Conservation (phyloP, 2,329 filamentous ascomycete species). For the Madurella mycetomatis region DNA sequence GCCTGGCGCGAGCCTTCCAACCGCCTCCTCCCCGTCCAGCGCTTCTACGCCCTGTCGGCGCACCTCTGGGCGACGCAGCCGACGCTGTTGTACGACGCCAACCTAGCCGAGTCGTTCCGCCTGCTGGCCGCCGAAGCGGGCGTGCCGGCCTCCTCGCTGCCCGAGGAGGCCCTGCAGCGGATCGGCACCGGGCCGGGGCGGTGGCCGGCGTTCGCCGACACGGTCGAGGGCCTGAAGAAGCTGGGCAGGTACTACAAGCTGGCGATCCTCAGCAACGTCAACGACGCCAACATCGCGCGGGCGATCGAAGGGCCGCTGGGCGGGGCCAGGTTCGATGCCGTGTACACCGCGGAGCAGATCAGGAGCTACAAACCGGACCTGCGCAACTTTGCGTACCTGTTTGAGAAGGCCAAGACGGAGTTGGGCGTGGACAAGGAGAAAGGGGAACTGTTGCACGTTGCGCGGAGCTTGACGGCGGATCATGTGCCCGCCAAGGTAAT, state of each 20-base stretch:
- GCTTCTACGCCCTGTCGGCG: conserved; percentile 44
- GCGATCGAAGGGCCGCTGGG: conserved; percentile 37
- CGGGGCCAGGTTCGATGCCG: conserved; percentile 52
- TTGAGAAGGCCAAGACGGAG: conserved; percentile 47
- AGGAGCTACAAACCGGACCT: conserved; percentile 66
- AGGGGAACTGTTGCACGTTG: conserved; percentile 60
- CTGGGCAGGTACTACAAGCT: conserved; percentile 52
- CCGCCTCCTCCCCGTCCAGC: conserved; percentile 38
- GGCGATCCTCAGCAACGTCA: conserved; percentile 58
- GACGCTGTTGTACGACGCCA: conserved; percentile 52
- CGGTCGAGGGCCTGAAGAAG: conserved; percentile 46
- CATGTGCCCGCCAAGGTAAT: conserved; percentile 60
- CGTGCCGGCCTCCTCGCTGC: conserved; percentile 24
- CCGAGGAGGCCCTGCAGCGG: conserved; percentile 35
- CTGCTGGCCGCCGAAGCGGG: conserved; percentile 36
- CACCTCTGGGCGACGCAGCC: conserved; percentile 52
- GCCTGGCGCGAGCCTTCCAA: conserved; percentile 30
- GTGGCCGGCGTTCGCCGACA: conserved; percentile 57
- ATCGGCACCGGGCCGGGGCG: conserved; percentile 50
- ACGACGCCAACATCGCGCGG: conserved; percentile 38
- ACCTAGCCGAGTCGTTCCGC: conserved; percentile 49
- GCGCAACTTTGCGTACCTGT: conserved; percentile 62
- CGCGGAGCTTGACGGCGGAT: conserved; percentile 63
- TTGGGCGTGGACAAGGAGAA: conserved; percentile 49
- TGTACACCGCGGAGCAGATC: conserved; percentile 67